These are phyloP conservation scores for Tricholoma hemisulphureum DNA, from an alignment of 768 basidiomycete genomes.

Conservation along the genomic window DNA sequence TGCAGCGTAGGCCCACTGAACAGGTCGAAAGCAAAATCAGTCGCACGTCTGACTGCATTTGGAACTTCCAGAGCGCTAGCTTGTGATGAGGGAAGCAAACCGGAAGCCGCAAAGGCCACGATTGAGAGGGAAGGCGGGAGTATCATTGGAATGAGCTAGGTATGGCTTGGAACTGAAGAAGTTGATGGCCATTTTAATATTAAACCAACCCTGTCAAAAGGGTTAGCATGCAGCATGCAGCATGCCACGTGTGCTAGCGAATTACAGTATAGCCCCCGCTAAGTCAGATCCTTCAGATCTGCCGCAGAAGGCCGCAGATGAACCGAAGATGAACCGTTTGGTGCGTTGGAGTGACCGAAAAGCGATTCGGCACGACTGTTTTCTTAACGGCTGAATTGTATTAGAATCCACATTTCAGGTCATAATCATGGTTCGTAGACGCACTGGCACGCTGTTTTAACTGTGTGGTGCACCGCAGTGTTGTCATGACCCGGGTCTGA, in stretches of 20 bases:
- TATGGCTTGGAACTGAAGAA: neutral
- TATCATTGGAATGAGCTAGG: neutral
- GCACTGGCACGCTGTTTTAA: too few relatives aligned
- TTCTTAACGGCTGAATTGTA: too few relatives aligned
- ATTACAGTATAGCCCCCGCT: neutral
- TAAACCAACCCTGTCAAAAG: neutral
- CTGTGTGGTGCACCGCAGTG: too few relatives aligned
- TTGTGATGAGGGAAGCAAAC: neutral
- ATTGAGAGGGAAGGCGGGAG: neutral
- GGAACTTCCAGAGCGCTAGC: neutral
- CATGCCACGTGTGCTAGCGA: neutral
- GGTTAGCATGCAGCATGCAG: neutral
- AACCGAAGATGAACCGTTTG: neutral
- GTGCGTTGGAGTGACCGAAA: neutral
- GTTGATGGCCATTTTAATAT: neutral
- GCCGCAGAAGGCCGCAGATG: too few relatives aligned
- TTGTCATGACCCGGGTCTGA: too few relatives aligned
- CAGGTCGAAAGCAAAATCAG: constrained; percentile 1
- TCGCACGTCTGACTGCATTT: neutral
- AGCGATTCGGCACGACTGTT: too few relatives aligned
- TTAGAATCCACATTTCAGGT: too few relatives aligned
- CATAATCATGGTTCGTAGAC: too few relatives aligned
- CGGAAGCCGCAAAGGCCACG: neutral
- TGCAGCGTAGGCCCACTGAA: constrained; percentile 6
- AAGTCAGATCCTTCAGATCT: neutral